Evolutionary conservation across 306 rosid species (phyloP), one percentile per base, ranked within the genome.

Genomic region (Phaseolus lunatus): DNA sequence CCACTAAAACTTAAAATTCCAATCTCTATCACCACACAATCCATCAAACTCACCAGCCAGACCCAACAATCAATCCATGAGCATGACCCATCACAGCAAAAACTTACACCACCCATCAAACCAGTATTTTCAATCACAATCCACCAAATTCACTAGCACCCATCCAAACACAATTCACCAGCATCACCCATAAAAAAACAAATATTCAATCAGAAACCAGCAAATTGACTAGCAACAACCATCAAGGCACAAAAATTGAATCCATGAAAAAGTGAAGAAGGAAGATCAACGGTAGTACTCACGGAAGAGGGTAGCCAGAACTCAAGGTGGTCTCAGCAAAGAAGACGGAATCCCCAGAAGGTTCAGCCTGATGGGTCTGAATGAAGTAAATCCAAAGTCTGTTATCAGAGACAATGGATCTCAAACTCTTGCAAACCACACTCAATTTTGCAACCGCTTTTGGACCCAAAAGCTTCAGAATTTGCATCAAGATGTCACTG

Each of bases 351-450:
- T 87, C 91, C 86, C 90, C 89, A 5, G 85, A 77, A 2, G 87
- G 84, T n/a, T 83, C 67, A 45, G 53, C 72, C 3, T 77, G 85
- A 3, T 71, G 65, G 63, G 76, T 84, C 78, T 83, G 89, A 72
- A 88, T 73, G 84, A 90, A 90, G 81, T 79, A 80, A 71, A 88
- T 70, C 97, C 97, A 92, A 26, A 92, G 86, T 5, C 78, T 77
- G 22, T 92, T 70, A 69, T 88, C 91, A 12, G 82, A 80, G 3
- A 71, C 87, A 20, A 83, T 58, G 5, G 64, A 84, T 44, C 79
- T 86, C 85, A 91, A 81, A 9, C 75, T 27, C 80, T 78, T 92
- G 88, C 86, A 88, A 3, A 86, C 76, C 1, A 81, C 54, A 47
- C 86, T 72, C 52, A 88, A 27, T 31, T 80, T 90, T 0, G 91